Evolutionary conservation across 1,139 yeast genomes (phyloP).

Genomic region (Kodamaea sp.): DNA sequence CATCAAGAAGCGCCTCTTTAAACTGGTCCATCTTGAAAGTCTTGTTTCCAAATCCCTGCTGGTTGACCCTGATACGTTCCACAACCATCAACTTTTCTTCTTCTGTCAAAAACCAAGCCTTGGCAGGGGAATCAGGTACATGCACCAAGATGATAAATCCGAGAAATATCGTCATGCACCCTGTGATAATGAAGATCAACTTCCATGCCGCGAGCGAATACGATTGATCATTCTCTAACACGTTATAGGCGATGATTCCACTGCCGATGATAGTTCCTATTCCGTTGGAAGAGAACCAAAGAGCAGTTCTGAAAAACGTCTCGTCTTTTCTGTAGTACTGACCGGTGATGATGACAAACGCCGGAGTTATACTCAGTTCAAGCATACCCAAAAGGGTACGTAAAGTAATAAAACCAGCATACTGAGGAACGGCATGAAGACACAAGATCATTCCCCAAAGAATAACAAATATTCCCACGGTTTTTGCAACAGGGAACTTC

Average conservation of each 20-base stretch:
- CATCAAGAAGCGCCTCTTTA: conserved; percentile 16
- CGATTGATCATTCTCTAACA: conserved; percentile 27
- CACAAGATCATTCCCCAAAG: conserved; percentile 13
- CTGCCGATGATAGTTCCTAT: conserved; percentile 28
- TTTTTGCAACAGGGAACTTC: conserved; percentile 8
- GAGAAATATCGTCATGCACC: conserved; percentile 27
- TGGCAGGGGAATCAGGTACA: conserved; percentile 32
- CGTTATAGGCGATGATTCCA: conserved; percentile 26
- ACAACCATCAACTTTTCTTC: conserved; percentile 44
- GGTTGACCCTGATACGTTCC: conserved; percentile 35
- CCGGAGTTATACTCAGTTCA: conserved; percentile 8
- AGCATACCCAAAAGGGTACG: conserved; percentile 7
- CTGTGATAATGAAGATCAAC: conserved; percentile 33
- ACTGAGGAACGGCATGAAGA: conserved; percentile 8
- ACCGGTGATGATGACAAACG: conserved; percentile 8
- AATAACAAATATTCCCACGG: conserved; percentile 30
- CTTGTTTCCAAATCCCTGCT: conserved; percentile 10
- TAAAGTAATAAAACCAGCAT: conserved; percentile 7
- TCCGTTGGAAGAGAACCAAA: conserved; percentile 37
- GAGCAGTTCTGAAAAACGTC: conserved; percentile 23
- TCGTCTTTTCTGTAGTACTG: conserved; percentile 17
- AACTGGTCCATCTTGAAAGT: conserved; percentile 17
- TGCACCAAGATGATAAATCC: conserved; percentile 26
- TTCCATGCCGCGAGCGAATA: conserved; percentile 32
- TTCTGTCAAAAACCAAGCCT: conserved; percentile 41